Percentiles rank a stretch among this genome's conserved stretches.
These are phyloP conservation scores for Penicillium riverlandense DNA, from an alignment of 495 filamentous ascomycete species.

Conservation along the genomic window DNA sequence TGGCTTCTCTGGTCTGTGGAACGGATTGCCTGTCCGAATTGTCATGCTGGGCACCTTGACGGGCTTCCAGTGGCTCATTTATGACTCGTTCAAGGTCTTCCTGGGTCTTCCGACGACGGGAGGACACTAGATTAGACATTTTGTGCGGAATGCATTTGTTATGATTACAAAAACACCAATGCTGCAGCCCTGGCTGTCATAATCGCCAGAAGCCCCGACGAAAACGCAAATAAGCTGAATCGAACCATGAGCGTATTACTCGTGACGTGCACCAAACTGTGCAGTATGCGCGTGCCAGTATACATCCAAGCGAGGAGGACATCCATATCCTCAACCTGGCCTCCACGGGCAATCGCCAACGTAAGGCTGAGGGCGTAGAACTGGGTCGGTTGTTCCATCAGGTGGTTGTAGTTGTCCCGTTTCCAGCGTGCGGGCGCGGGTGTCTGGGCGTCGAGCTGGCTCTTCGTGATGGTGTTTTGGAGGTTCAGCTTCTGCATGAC, in stretches of 20 bases:
- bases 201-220: constrained; percentile 8
- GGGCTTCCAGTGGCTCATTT: constrained; percentile 73
- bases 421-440: constrained; percentile 20
- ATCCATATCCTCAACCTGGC: constrained; percentile 4
- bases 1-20: constrained; percentile 64
- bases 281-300: constrained; percentile 12
- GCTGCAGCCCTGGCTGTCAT: constrained; percentile 9
- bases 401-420: constrained; percentile 20
- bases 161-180: no score
- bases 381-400: constrained; percentile 22
- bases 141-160: no score
- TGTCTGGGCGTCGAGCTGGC: constrained; percentile 10
- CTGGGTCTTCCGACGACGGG: constrained; percentile 62
- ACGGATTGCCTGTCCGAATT: constrained; percentile 58
- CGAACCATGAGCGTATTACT: constrained; percentile 8
- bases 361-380: constrained; percentile 19
- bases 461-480: constrained; percentile 3
- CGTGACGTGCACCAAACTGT: constrained; percentile 14
- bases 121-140: constrained; percentile 35
- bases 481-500: constrained; percentile 2
- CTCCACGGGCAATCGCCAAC: constrained; percentile 10
- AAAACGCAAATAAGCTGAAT: constrained; percentile 9
- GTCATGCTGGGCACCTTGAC: constrained; percentile 59
- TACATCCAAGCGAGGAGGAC: constrained; percentile 14
- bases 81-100: constrained; percentile 72